phyloP scores from a whole-genome alignment of 2,329 filamentous ascomycete species.

The Ramularia endophylla region DNA sequence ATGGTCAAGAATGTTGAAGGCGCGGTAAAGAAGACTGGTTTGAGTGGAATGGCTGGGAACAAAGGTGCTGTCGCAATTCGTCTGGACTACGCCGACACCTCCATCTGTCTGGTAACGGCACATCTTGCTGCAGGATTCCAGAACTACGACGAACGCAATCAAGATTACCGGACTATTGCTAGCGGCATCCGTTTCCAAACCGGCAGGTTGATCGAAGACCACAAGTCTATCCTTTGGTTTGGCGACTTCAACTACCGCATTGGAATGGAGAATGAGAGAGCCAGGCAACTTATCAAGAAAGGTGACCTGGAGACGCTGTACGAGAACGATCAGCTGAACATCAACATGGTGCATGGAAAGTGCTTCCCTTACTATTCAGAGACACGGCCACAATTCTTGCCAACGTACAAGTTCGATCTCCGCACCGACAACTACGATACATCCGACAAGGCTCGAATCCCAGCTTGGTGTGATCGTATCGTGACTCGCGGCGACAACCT shows the following conservation, averaged over 20 bases:
- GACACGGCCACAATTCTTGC: slow-evolving; percentile 77
- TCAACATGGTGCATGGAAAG: slow-evolving; percentile 91
- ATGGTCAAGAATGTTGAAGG: slow-evolving; percentile 97
- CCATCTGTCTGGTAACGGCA: slow-evolving; percentile 91
- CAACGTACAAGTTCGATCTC: slow-evolving; percentile 94
- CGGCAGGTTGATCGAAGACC: slow-evolving; percentile 85
- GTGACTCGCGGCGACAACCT: slow-evolving; percentile 79
- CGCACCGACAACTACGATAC: slow-evolving; percentile 86
- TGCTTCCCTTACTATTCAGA: slow-evolving; percentile 92
- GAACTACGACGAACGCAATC: slow-evolving; percentile 94
- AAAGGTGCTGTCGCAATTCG: slow-evolving; percentile 96
- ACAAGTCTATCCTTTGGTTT: slow-evolving; percentile 87
- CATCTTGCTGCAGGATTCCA: slow-evolving; percentile 93
- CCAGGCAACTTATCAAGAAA: slow-evolving; percentile 65
- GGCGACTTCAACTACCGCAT: slow-evolving; percentile 99
- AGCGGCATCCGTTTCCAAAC: slow-evolving; percentile 84
- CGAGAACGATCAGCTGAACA: slow-evolving; percentile 89
- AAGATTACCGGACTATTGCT: slow-evolving; percentile 85
- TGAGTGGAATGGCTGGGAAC: slow-evolving; percentile 96
- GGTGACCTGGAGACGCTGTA: slow-evolving; percentile 73
- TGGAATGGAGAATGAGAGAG: slow-evolving; percentile 71
- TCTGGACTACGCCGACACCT: slow-evolving; percentile 88
- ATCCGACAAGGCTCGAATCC: slow-evolving; percentile 90
- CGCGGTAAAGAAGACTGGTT: slow-evolving; percentile 86
- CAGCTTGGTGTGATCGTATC: slow-evolving; percentile 95